phyloP scores from a whole-genome alignment of 441 rosid species.

The Biscutella laevigata region DNA sequence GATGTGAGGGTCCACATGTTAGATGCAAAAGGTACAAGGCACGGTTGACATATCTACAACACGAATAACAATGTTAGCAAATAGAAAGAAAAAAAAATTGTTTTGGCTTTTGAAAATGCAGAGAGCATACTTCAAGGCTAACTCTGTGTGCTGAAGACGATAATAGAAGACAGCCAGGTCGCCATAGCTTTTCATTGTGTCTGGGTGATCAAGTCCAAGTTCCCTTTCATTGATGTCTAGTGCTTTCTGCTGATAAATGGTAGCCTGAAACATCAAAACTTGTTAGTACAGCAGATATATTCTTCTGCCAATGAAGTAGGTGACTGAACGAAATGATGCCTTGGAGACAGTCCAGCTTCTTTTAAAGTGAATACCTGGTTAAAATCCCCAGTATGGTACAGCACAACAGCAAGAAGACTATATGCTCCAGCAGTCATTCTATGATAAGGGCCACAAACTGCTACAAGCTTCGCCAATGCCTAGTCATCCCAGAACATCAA shows the following conservation, averaged over 20 bases:
- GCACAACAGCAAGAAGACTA: constrained; percentile 75
- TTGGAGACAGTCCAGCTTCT: constrained; percentile 1
- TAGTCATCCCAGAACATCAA: constrained; percentile 28
- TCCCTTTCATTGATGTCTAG: constrained; percentile 80
- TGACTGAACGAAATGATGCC: not conserved
- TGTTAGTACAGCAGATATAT: constrained; percentile 27
- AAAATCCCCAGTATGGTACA: constrained; percentile 79
- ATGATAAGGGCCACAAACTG: constrained; percentile 81
- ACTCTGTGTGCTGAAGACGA: constrained; percentile 80
- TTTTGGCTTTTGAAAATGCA: constrained; percentile 16
- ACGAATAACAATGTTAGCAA: constrained; percentile 12
- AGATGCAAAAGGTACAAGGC: constrained; percentile 27
- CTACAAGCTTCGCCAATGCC: constrained; percentile 73
- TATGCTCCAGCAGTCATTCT: constrained; percentile 88
- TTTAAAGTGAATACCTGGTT: constrained; percentile 52
- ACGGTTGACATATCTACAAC: constrained; percentile 25
- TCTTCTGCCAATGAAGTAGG: not conserved
- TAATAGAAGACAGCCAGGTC: constrained; percentile 80
- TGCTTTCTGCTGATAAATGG: constrained; percentile 77
- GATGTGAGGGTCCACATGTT: constrained; percentile 28
- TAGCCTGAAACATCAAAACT: constrained; percentile 49
- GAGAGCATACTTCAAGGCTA: constrained; percentile 68
- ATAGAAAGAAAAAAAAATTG: not conserved
- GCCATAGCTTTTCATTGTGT: constrained; percentile 82
- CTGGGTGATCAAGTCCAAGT: constrained; percentile 86